phyloP scores from a whole-genome alignment of 257 asterid species.

The Plantago elongata region DNA sequence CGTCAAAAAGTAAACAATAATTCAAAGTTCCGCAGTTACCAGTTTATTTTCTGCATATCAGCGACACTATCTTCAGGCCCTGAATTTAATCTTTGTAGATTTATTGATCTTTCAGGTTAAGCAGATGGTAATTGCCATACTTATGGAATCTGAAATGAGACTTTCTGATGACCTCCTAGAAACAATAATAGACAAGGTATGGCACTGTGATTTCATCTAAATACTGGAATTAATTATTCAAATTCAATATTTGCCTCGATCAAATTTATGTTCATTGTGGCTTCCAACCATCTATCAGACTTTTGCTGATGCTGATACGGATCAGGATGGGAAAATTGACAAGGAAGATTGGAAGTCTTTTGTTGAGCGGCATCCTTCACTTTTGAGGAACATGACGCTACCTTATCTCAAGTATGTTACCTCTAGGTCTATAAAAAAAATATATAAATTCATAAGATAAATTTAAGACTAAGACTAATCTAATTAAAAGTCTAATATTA shows the following conservation, averaged over 20 bases:
- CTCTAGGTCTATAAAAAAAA: slow-evolving; percentile 1
- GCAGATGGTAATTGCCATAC: slow-evolving; percentile 63
- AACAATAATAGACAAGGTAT: slow-evolving; percentile 63
- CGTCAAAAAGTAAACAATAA: no score
- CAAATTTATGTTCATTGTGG: slow-evolving; percentile 13
- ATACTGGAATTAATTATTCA: not conserved
- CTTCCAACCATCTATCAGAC: slow-evolving; percentile 40
- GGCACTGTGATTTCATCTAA: not conserved
- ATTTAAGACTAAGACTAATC: no score
- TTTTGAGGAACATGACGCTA: slow-evolving; percentile 86
- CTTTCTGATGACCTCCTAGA: slow-evolving; percentile 63
- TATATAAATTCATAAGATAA: no score
- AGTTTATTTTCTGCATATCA: not conserved
- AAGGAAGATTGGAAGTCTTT: slow-evolving; percentile 79
- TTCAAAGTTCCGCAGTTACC: no score
- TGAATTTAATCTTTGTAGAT: not conserved
- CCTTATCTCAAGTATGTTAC: slow-evolving; percentile 67
- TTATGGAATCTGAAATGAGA: slow-evolving; percentile 43
- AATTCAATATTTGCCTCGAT: not conserved
- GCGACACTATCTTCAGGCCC: no score
- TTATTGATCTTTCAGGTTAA: slow-evolving; percentile 38
- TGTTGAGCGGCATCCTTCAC: slow-evolving; percentile 54
- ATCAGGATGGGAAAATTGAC: slow-evolving; percentile 64
- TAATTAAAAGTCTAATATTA: no score
- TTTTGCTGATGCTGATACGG: slow-evolving; percentile 75